Evolutionary conservation across 2,329 filamentous ascomycete species (phyloP), one percentile per base, ranked within the genome.

Genomic region (Myriosclerotinia curreyana): DNA sequence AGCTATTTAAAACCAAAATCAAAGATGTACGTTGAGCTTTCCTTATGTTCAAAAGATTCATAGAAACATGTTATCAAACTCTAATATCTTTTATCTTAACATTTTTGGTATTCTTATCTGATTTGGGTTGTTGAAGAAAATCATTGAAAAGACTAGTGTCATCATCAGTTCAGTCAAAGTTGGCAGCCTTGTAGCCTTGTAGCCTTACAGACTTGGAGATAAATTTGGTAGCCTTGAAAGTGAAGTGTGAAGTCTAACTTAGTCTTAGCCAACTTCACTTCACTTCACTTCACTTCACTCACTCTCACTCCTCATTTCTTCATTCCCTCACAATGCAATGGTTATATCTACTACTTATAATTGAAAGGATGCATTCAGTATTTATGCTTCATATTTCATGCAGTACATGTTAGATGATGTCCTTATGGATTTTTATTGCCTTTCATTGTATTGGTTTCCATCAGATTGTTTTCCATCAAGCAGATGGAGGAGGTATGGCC

Each of bases 91-190:
- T 22, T 59, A 59, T 20, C 25, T 36, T 49, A n/a, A 48, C 12
- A 28, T 25, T 25, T 36, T 36, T 36, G 14, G 28, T 36, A 36
- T 40, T 48, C 42, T 59, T 48, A 38, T 59, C 31, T 48, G 55
- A 36, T 36, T n/a, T 52, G 48, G 48, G 20, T 60, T 51, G 46
- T 28, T 52, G 44, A 22, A 60, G 58, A 50, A 51, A 58, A 58
- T 22, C 55, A 36, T 44, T n/a, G n/a, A n/a, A n/a, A 46, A 36
- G 60, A 62, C 40, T 49, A 62, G 60, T 55, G 58, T 60, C 44
- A 50, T 60, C 48, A 60, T 40, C 46, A 38, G 22, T 40, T 40
- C 46, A 38, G 22, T 40, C 34, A 50, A 50, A 51, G 34, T 31
- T 50, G n/a, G 48, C 46, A 60, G 58, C 58, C 58, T 60, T 58